These are phyloP conservation scores for Wallemia hederae DNA, from an alignment of 1,284 basidiomycete species.

Conservation along the genomic window DNA sequence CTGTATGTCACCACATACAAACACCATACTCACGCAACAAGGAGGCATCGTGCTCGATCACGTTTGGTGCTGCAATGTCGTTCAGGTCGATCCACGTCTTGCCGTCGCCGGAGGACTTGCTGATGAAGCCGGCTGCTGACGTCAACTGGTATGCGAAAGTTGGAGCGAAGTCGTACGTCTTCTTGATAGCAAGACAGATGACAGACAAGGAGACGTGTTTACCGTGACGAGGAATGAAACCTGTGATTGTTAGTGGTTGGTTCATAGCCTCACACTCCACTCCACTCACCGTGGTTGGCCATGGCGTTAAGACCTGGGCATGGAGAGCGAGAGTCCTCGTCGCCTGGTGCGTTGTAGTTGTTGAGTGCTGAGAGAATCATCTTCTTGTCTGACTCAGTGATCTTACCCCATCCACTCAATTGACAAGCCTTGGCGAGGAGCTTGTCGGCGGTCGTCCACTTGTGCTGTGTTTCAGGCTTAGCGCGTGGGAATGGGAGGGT, in stretches of 20 bases:
- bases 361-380: not conserved
- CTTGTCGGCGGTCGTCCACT: not conserved
- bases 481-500: not conserved
- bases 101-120: not conserved
- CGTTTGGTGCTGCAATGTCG: not conserved
- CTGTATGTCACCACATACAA: too few species aligned
- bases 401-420: not conserved
- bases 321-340: not conserved
- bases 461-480: not conserved
- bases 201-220: not conserved
- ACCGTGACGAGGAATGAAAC: not conserved
- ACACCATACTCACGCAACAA: not conserved
- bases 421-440: not conserved
- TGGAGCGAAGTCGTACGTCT: not conserved
- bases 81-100: not conserved
- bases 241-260: not conserved
- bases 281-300: not conserved
- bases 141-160: not conserved
- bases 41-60: not conserved
- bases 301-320: not conserved
- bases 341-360: not conserved
- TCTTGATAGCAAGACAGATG: not conserved
- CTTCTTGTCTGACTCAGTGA: not conserved
- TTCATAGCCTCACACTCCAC: not conserved
- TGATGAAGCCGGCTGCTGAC: not conserved